These are phyloP conservation scores for Scheffersomyces amazonensis DNA, from an alignment of 805 yeast species.

Conservation along the genomic window DNA sequence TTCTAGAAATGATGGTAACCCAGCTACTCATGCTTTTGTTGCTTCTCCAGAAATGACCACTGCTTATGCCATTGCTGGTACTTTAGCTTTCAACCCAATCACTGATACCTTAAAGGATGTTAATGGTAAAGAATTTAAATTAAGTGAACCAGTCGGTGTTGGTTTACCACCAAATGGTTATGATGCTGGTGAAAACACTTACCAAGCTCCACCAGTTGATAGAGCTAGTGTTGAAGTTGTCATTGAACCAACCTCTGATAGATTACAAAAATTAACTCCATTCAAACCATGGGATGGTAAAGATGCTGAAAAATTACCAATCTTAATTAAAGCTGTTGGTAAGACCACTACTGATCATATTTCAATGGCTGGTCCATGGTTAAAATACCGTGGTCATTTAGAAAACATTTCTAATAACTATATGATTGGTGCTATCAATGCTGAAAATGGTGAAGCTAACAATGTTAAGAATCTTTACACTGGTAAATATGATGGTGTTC, in stretches of 20 bases:
- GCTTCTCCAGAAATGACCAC: slow-evolving; percentile 97
- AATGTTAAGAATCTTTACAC: slow-evolving; percentile 84
- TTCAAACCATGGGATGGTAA: slow-evolving; percentile 96
- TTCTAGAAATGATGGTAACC: slow-evolving; percentile 97
- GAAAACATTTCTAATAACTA: slow-evolving; percentile 98
- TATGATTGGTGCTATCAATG: slow-evolving; percentile 99
- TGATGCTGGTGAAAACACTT: slow-evolving; percentile 90
- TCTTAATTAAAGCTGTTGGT: slow-evolving; percentile 93
- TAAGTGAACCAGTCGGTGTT: slow-evolving; percentile 83
- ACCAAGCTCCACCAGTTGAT: slow-evolving; percentile 95
- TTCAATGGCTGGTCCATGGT: slow-evolving; percentile 99
- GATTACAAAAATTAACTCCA: slow-evolving; percentile 92
- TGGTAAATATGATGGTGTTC: slow-evolving; percentile 91
- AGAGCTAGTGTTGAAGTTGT: slow-evolving; percentile 70
- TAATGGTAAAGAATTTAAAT: slow-evolving; percentile 87
- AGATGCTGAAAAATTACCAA: slow-evolving; percentile 86
- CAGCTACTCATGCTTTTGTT: slow-evolving; percentile 93
- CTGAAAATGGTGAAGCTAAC: slow-evolving; percentile 95
- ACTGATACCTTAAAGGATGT: slow-evolving; percentile 85
- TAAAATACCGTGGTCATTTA: slow-evolving; percentile 99
- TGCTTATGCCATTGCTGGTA: slow-evolving; percentile 94
- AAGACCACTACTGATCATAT: slow-evolving; percentile 99
- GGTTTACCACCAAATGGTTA: slow-evolving; percentile 90
- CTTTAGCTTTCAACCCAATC: slow-evolving; percentile 93
- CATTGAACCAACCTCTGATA: slow-evolving; percentile 88